Conservation (phyloP, 2,329 filamentous ascomycete species). For the Trichoderma atroviride region DNA sequence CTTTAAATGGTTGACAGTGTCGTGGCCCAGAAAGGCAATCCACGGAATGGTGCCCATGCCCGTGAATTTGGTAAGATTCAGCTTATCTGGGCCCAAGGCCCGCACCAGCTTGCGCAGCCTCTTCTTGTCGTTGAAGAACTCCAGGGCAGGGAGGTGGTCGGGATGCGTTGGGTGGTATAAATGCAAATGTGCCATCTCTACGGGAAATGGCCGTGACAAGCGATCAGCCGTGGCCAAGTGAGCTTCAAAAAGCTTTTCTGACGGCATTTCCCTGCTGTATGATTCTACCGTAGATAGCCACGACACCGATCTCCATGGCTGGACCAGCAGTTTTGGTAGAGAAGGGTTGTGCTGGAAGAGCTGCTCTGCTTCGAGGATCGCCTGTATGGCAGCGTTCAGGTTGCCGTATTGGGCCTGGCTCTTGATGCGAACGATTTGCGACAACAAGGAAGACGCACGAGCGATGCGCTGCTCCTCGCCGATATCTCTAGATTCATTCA, state of each 20-base stretch:
- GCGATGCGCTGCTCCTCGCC: conserved; percentile 32
- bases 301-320: conserved; percentile 52
- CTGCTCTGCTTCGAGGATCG: conserved; percentile 51
- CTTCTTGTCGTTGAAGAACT: conserved; percentile 46
- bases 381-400: conserved; percentile 54
- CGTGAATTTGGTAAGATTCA: conserved; percentile 35
- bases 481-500: conserved; percentile 35
- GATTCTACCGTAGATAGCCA: conserved; percentile 57
- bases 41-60: conserved; percentile 41
- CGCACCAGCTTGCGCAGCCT: conserved; percentile 37
- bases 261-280: conserved; percentile 49
- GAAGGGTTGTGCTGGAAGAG: conserved; percentile 43
- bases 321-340: conserved; percentile 43
- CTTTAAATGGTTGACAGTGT: conserved; percentile 51
- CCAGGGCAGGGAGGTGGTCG: conserved; percentile 50
- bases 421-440: conserved; percentile 48
- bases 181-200: conserved; percentile 57
- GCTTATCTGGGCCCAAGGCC: conserved; percentile 33
- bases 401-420: conserved; percentile 45
- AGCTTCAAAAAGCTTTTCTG: conserved; percentile 53
- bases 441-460: conserved; percentile 41
- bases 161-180: conserved; percentile 58
- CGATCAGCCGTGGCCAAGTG: conserved; percentile 53
- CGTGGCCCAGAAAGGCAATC: conserved; percentile 48
- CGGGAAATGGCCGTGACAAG: conserved; percentile 40